phyloP scores from a whole-genome alignment of 176 grass and related monocot species.

The Rhynchospora pubera region DNA sequence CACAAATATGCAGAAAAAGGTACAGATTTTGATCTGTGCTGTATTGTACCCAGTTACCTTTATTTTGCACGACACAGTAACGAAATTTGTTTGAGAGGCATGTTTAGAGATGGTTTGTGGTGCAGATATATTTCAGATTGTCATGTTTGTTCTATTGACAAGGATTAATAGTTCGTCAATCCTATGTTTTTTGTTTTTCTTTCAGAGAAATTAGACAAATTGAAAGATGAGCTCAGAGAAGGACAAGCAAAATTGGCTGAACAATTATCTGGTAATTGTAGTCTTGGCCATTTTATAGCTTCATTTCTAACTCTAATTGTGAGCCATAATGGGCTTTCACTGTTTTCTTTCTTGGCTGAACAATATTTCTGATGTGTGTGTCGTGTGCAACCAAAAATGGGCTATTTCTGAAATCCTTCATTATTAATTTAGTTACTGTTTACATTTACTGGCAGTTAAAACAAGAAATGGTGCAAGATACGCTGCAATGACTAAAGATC shows the following conservation, averaged over 20 bases:
- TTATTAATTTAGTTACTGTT: neutral
- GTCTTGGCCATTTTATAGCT: neutral
- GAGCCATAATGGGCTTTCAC: neutral
- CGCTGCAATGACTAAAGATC: conserved; percentile 26
- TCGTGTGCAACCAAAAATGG: neutral
- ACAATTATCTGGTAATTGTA: conserved; percentile 35
- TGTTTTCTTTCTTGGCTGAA: neutral
- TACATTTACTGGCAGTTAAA: conserved; percentile 32
- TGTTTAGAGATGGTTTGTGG: neutral
- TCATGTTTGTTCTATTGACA: neutral
- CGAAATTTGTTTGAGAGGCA: too few relatives aligned
- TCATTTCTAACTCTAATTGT: neutral
- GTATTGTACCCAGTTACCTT: too few relatives aligned
- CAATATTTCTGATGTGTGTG: neutral
- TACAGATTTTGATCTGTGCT: too few relatives aligned
- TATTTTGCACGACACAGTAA: too few relatives aligned
- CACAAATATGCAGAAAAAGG: too few relatives aligned
- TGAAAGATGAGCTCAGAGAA: conserved; percentile 52
- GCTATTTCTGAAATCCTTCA: neutral
- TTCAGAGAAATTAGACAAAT: conserved; percentile 32
- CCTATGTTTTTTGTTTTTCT: neutral
- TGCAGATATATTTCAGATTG: neutral
- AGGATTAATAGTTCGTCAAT: neutral
- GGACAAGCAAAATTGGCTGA: conserved; percentile 33
- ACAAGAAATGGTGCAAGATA: conserved; percentile 36